Evolutionary conservation across 2,329 filamentous ascomycete genomes (phyloP).

Genomic region (Colletotrichum plurivorum): DNA sequence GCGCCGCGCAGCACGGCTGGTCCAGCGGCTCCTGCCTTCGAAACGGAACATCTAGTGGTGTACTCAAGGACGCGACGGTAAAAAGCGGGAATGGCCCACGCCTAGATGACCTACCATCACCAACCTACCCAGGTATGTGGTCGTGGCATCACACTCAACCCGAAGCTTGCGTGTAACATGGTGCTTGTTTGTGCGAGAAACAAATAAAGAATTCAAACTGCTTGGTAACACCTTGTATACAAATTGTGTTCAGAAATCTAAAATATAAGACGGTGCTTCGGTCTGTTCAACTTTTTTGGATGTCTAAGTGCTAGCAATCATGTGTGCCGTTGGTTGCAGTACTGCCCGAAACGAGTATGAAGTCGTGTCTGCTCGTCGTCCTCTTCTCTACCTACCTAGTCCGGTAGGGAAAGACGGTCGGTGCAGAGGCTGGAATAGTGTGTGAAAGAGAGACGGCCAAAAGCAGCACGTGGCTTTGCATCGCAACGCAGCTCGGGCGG

Average conservation of each 20-base stretch:
- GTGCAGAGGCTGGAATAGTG: slow-evolving; percentile 26
- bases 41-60: slow-evolving; percentile 29
- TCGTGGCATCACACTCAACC: slow-evolving; percentile 13
- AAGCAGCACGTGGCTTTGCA: neutral
- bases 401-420: slow-evolving; percentile 14
- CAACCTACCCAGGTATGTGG: no score
- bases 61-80: slow-evolving; percentile 17
- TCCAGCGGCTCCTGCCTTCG: slow-evolving; percentile 27
- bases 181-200: no score
- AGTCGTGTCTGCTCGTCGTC: neutral
- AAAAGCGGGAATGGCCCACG: slow-evolving; percentile 24
- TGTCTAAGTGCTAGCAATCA: neutral
- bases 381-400: neutral
- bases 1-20: slow-evolving; percentile 36
- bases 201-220: no score
- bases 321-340: no score
- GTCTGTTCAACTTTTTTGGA: neutral
- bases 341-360: neutral
- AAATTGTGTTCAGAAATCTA: no score
- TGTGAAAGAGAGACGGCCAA: neutral
- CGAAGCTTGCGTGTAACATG: neutral
- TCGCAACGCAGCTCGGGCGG: no score
- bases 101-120: neutral
- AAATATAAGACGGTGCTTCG: slow-evolving; percentile 6
- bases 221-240: no score